Base-by-base conservation (phyloP, 345 rosid species). In the Populus ilicifolia region DNA sequence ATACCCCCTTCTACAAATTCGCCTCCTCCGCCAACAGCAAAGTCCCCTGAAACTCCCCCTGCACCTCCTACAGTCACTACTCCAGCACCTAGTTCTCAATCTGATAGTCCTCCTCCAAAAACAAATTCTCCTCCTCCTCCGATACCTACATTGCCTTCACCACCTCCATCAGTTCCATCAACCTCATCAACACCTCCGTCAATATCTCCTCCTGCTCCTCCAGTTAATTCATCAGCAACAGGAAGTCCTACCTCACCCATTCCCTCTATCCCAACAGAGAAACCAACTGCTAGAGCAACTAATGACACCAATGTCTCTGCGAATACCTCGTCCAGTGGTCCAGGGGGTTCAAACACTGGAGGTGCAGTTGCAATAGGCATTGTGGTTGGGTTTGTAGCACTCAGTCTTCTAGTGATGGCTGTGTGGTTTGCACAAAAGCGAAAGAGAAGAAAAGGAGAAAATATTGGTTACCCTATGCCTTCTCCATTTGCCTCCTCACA, bases 401-500 rank as follows among this genome's bases (percentile, higher is more conserved):
- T 92, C 33, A 86, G 94, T 75, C 83, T 96, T 84, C 82, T 95
- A 73, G 91, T 89, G 29, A 76, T 88, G 86, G 96, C 88, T 68
- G 89, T 88, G 72, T 96, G 93, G 96, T 78, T 93, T 61, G 82
- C 78, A 66, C 87, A 83, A 27, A 89, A 84, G 82, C 87, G 89
- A 56, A 93, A 87, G 85, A 80, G 85, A 84, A 91, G 78, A 87
- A 87, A 71, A 41, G 84, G 84, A 71, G 59, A 86, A 35, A 83
- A 87, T 48, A 74, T 77, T 80, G 91, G 90, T 23, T 89, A 92
- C 77, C 72, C 77, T 50, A 83, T 90, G 90, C 91, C 94, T 64
- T 96, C 98, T 29, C 90, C 97, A 67, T 83, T 84, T 82, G 90
- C 94, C 27, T 93, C 94, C 64, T 93, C 98, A 35, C 98, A 93